Evolutionary conservation across 352 stramenopile genomes (phyloP), one percentile per base, ranked within the genome.

Genomic region (Phytopythium sindhum): DNA sequence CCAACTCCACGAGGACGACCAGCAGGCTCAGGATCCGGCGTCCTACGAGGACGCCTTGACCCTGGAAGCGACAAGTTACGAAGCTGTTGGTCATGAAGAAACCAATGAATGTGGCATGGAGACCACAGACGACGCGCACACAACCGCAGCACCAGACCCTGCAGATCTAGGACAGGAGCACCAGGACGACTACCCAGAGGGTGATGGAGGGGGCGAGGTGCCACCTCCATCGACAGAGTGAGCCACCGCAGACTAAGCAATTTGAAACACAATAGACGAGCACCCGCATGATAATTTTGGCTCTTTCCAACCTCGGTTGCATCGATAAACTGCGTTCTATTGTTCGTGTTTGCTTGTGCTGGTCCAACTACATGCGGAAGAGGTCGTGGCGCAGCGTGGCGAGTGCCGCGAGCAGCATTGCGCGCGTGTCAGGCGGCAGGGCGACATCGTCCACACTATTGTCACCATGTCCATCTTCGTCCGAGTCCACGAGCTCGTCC

Each of bases 331-430:
- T 48, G 24, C 41, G 41, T 11, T 48, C 41, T 48, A 48, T 48
- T 48, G 41, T 17, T 23, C 41, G 15, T 9, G 4, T 4, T 37
- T 4, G 41, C 9, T 21, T 24, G 41, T 48, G 19, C 3, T 9
- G 2, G 41, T 11, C 41, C 41, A n/a, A 24, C 17, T 59, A 95
- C 86, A 95, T 95, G 47, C 86, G 80, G 60, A 91, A 95, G 51
- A 91, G 74, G 55, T 93, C 84, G 51, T 93, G 82, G 45, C 86
- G 79, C 61, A 95, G 75, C 15, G 78, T 74, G n/a, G 77, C 70
- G 24, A 95, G 76, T 26, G 81, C 89, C 21, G 74, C 66, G 23
- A 93, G 67, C n/a, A 95, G 78, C 33, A 82, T 67, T 41, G 84
- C 77, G 52, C 76, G 73, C 41, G 68, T 54, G 14, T 66, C 68